Evolutionary conservation across 306 rosid species (phyloP).

Genomic region (Quercus variabilis): DNA sequence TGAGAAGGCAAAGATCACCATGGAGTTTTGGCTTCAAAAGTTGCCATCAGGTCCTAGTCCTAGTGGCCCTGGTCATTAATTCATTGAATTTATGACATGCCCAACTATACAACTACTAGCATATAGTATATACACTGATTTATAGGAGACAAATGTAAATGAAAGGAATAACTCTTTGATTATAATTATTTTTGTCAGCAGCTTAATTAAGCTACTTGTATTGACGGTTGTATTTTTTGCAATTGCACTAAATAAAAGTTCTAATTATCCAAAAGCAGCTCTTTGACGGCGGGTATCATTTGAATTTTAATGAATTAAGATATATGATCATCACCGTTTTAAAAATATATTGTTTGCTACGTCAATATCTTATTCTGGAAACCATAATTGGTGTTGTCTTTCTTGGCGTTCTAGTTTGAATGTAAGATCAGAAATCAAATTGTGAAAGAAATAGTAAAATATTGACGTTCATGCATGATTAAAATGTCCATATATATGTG

Average conservation of each 20-base stretch:
- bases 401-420: background rate
- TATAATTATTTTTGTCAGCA: background rate
- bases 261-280: too few relatives aligned
- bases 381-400: background rate
- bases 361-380: background rate
- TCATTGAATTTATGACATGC: too few relatives aligned
- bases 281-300: background rate
- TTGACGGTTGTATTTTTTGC: too few relatives aligned
- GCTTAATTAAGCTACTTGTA: too few relatives aligned
- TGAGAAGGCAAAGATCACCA: conserved; percentile 24
- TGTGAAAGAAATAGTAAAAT: too few relatives aligned
- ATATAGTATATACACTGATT: too few relatives aligned
- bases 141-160: background rate
- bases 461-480: too few relatives aligned
- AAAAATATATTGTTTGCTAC: background rate
- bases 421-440: too few relatives aligned
- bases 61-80: conserved; percentile 49
- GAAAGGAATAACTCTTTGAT: background rate
- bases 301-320: background rate
- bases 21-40: conserved; percentile 44
- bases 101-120: too few relatives aligned
- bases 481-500: too few relatives aligned
- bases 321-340: background rate
- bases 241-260: too few relatives aligned
- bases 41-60: conserved; percentile 62